phyloP scores from a whole-genome alignment of 305 asterid species.

The Ajuga reptans region DNA sequence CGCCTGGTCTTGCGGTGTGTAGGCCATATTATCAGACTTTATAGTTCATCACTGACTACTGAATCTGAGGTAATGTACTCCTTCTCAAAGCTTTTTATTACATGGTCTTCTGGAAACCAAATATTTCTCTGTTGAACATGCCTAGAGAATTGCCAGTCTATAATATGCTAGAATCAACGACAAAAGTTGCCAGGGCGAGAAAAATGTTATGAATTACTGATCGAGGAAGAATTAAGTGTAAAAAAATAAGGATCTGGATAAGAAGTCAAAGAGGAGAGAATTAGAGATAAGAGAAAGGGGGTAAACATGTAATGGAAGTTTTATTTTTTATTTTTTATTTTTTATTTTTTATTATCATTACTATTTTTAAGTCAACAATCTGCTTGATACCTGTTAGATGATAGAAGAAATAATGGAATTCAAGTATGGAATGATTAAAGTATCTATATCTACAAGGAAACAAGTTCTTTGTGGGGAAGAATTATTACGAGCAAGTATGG shows the following conservation, averaged over 20 bases:
- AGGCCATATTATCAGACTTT: slow-evolving; percentile 86
- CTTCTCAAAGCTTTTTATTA: not conserved
- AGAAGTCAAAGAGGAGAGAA: not conserved
- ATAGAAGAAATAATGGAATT: too few species aligned
- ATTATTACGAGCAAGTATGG: too few species aligned
- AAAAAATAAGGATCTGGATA: slow-evolving; percentile 3
- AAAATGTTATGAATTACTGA: not conserved
- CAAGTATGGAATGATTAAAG: too few species aligned
- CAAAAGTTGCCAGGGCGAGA: not conserved
- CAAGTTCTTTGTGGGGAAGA: too few species aligned
- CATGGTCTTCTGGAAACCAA: not conserved
- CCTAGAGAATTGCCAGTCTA: slow-evolving; percentile 1
- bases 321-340: too few species aligned
- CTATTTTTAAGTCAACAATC: too few species aligned
- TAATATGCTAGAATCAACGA: not conserved
- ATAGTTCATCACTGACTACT: slow-evolving; percentile 80
- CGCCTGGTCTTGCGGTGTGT: slow-evolving; percentile 91
- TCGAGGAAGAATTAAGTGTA: not conserved
- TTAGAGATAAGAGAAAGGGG: not conserved
- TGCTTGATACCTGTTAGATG: too few species aligned
- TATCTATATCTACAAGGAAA: too few species aligned
- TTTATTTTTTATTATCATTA: too few species aligned
- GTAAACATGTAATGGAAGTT: too few species aligned
- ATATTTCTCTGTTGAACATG: slow-evolving; percentile 11
- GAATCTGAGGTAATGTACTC: slow-evolving; percentile 78